A percentile compares a stretch with the other conserved stretches of the same genome.
phyloP scores from a whole-genome alignment of 345 rosid genomes.

The Brassica rapa region DNA sequence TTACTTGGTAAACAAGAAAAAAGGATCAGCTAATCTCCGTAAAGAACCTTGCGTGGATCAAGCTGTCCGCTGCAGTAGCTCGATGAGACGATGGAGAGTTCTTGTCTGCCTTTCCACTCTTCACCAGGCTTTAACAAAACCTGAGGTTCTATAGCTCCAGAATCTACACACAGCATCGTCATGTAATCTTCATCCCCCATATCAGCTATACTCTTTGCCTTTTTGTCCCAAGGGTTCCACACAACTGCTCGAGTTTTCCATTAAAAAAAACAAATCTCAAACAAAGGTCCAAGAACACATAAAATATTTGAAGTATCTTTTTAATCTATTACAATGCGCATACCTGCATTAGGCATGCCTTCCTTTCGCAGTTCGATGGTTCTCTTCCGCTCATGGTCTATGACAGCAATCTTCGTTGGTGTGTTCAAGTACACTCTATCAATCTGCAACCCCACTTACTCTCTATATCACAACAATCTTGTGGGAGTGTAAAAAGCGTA shows the following conservation, averaged over 20 bases:
- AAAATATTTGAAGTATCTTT: neutral
- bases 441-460: constrained; percentile 43
- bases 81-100: constrained; percentile 87
- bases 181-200: constrained; percentile 90
- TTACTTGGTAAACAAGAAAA: neutral
- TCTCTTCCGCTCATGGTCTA: constrained; percentile 95
- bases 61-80: constrained; percentile 95
- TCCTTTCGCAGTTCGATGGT: constrained; percentile 81
- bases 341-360: constrained; percentile 90
- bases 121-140: constrained; percentile 74
- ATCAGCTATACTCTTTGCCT: constrained; percentile 74
- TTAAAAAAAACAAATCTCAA: neutral
- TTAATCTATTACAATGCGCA: neutral
- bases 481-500: neutral
- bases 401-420: constrained; percentile 86
- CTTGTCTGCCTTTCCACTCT: constrained; percentile 91
- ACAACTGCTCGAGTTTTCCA: constrained; percentile 53
- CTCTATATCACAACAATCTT: neutral
- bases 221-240: constrained; percentile 97
- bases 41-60: constrained; percentile 85
- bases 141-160: constrained; percentile 69
- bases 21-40: constrained; percentile 49
- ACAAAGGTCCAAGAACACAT: neutral
- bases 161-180: constrained; percentile 80
- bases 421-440: constrained; percentile 91